Conservation (phyloP, 2,329 filamentous ascomycete species). For the Fusarium verticillioides region DNA sequence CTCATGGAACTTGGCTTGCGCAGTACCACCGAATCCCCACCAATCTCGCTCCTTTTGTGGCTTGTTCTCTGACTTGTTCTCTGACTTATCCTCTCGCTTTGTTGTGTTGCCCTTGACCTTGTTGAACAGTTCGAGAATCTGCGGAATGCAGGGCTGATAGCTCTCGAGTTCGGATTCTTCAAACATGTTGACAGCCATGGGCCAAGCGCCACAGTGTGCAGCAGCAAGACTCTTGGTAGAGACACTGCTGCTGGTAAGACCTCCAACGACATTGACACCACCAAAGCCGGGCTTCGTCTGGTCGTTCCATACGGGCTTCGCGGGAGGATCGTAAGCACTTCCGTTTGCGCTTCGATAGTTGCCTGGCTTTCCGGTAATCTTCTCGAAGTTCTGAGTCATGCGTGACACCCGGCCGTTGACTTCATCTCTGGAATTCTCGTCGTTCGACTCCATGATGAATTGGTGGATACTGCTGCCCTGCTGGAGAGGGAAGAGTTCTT, state of each 20-base stretch:
- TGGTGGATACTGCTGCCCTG: slow-evolving; percentile 52
- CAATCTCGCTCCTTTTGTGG: background rate
- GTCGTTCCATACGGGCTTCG: slow-evolving; percentile 40
- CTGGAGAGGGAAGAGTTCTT: slow-evolving; percentile 58
- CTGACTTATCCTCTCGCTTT: background rate
- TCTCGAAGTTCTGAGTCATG: slow-evolving; percentile 44
- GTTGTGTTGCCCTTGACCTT: slow-evolving; percentile 21
- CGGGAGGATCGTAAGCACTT: slow-evolving; percentile 40
- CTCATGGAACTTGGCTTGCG: slow-evolving; percentile 37
- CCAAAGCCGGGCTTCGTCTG: slow-evolving; percentile 44
- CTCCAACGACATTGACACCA: slow-evolving; percentile 54
- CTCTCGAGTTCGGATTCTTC: slow-evolving; percentile 54
- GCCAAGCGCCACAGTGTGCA: slow-evolving; percentile 55
- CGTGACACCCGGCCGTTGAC: slow-evolving; percentile 43
- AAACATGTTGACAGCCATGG: slow-evolving; percentile 56
- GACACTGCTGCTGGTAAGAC: slow-evolving; percentile 54
- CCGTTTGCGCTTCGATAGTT: slow-evolving; percentile 36
- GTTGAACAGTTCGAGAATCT: slow-evolving; percentile 51
- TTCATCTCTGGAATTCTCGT: slow-evolving; percentile 46
- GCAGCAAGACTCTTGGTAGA: slow-evolving; percentile 57
- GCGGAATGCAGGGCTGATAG: slow-evolving; percentile 58
- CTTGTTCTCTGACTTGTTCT: background rate
- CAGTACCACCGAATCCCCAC: slow-evolving; percentile 3
- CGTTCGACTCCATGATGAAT: slow-evolving; percentile 47
- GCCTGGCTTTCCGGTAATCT: slow-evolving; percentile 35